These are phyloP conservation scores for Emmonsiellopsis sp. DNA, from an alignment of 2,329 filamentous ascomycete species.

Conservation along the genomic window DNA sequence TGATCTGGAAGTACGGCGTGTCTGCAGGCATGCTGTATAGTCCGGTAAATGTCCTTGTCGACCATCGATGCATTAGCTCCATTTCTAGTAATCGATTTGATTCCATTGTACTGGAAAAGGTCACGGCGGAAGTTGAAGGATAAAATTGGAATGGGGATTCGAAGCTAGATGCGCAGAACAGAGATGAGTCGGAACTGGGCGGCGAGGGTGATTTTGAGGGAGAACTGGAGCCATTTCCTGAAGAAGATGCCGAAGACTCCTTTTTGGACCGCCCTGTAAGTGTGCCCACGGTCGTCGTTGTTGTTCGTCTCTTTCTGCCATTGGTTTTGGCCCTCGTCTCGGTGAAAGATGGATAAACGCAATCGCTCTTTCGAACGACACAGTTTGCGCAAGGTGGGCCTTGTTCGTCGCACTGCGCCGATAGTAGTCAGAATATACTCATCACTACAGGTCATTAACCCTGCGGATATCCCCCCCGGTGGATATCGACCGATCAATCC, in stretches of 20 bases:
- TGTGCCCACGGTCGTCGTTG: background rate
- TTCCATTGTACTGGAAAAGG: constrained; percentile 5
- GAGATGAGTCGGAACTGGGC: background rate
- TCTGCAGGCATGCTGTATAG: constrained; percentile 28
- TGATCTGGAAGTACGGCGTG: constrained; percentile 24
- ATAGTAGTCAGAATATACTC: background rate
- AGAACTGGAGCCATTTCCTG: background rate
- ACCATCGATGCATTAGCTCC: constrained; percentile 39
- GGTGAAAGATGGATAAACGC: constrained; percentile 4
- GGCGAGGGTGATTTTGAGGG: background rate
- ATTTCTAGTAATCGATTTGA: constrained; percentile 29
- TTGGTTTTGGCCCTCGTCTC: background rate
- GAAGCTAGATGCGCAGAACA: too few relatives aligned
- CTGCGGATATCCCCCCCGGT: too few relatives aligned
- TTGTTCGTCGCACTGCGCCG: constrained; percentile 9
- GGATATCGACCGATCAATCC: too few relatives aligned
- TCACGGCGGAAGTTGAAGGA: background rate
- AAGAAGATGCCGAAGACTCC: background rate
- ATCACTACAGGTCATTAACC: too few relatives aligned
- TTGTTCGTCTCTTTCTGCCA: background rate
- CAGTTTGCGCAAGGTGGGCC: constrained; percentile 13
- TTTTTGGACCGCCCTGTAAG: background rate
- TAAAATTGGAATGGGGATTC: background rate
- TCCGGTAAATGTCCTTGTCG: constrained; percentile 26
- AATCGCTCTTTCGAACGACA: constrained; percentile 8